A percentile compares a stretch with the other conserved stretches of the same genome.
Conservation (phyloP, 129 eudicot genomes). For the Dittrichia graveolens region DNA sequence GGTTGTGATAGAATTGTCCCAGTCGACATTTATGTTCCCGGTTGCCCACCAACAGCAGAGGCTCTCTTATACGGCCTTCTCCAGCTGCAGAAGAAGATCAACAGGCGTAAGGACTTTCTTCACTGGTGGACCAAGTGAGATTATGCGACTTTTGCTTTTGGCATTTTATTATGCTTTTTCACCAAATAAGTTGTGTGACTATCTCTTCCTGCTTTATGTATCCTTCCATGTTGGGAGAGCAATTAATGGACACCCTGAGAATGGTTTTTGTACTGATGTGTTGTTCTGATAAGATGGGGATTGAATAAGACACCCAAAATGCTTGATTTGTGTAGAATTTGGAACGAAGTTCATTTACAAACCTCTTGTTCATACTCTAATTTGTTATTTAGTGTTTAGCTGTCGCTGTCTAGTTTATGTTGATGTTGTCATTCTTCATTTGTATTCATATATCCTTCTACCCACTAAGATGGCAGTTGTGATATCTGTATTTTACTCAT, state of each 20-base stretch:
- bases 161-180: slow-evolving; percentile 1
- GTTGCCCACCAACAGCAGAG: slow-evolving; percentile 94
- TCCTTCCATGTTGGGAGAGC: background rate
- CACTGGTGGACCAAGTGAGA: slow-evolving; percentile 92
- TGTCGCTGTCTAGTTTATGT: too few relatives aligned
- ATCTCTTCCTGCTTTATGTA: slow-evolving; percentile 15
- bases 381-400: background rate
- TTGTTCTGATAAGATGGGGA: slow-evolving; percentile 31
- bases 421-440: too few relatives aligned
- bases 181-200: slow-evolving; percentile 28
- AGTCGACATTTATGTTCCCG: slow-evolving; percentile 92
- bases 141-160: background rate
- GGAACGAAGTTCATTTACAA: background rate
- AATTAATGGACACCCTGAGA: slow-evolving; percentile 10
- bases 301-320: slow-evolving; percentile 38
- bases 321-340: slow-evolving; percentile 15
- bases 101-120: slow-evolving; percentile 92
- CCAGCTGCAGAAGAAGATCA: slow-evolving; percentile 94
- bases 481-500: too few relatives aligned
- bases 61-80: slow-evolving; percentile 88
- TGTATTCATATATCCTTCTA: too few relatives aligned
- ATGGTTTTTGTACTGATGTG: slow-evolving; percentile 20
- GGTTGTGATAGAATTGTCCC: slow-evolving; percentile 95
- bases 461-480: too few relatives aligned
- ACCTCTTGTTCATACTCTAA: slow-evolving; percentile 14